A percentile compares a stretch with the other conserved stretches of the same genome.
These are phyloP conservation scores for Alternaria infectoria DNA, from an alignment of 2,329 filamentous ascomycete genomes.

Conservation along the genomic window DNA sequence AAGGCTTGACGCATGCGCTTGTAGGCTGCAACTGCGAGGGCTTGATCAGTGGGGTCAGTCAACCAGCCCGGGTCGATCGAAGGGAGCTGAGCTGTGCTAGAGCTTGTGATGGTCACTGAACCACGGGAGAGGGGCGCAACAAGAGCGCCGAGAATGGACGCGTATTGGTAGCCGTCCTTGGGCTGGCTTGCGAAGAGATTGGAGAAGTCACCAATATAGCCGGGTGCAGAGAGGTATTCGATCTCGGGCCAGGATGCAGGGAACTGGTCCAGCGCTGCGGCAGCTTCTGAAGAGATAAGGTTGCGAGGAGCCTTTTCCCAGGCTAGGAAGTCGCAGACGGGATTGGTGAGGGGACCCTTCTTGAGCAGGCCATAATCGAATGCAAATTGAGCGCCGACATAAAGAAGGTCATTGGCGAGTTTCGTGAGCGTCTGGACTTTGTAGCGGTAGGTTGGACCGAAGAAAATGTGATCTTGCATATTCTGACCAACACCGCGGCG, in stretches of 20 bases:
- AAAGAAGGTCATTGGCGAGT: slow-evolving; percentile 29
- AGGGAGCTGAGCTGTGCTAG: slow-evolving; percentile 34
- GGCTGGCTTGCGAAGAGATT: slow-evolving; percentile 27
- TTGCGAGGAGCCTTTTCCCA: slow-evolving; percentile 33
- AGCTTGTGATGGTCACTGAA: slow-evolving; percentile 40
- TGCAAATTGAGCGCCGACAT: slow-evolving; percentile 8
- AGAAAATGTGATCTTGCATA: slow-evolving; percentile 27
- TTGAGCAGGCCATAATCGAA: slow-evolving; percentile 11
- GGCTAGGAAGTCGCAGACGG: slow-evolving; percentile 27
- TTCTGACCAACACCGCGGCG: slow-evolving; percentile 37
- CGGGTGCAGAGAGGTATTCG: slow-evolving; percentile 25
- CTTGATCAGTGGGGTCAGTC: slow-evolving; percentile 37
- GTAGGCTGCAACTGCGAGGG: slow-evolving; percentile 40
- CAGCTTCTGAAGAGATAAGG: slow-evolving; percentile 13
- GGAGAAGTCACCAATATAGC: slow-evolving; percentile 24
- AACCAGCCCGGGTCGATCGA: slow-evolving; percentile 48
- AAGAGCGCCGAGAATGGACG: slow-evolving; percentile 38
- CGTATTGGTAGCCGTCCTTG: slow-evolving; percentile 39
- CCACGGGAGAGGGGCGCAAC: slow-evolving; percentile 46
- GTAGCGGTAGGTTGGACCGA: slow-evolving; percentile 28
- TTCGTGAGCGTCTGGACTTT: slow-evolving; percentile 21
- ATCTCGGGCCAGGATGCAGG: slow-evolving; percentile 36
- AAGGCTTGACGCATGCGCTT: slow-evolving; percentile 40
- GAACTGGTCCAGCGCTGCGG: slow-evolving; percentile 12
- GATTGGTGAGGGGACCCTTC: slow-evolving; percentile 25